Percentiles rank a stretch among this genome's conserved stretches.
phyloP scores from a whole-genome alignment of 73 alveolate genomes.

The Paramecium biaurelia region DNA sequence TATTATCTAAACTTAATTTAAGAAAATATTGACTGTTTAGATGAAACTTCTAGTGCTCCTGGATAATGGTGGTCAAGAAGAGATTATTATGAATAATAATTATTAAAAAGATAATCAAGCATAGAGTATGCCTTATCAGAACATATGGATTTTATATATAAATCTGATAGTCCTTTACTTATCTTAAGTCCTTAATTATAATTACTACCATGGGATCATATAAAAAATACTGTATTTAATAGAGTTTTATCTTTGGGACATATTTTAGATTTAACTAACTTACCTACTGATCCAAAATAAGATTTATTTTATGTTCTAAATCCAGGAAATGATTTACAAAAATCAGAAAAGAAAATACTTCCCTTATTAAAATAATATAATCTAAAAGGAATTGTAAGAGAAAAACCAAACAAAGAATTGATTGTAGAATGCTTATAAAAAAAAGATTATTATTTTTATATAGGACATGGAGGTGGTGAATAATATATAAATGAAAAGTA shows the following conservation, averaged over 20 bases:
- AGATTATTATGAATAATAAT: constrained; percentile 10
- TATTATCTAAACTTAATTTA: background rate
- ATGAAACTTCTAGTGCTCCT: background rate
- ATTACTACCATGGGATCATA: constrained; percentile 31
- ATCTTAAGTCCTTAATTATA: constrained; percentile 23
- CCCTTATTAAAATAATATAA: constrained; percentile 7
- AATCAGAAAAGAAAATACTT: background rate
- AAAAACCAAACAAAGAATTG: background rate
- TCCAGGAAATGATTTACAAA: constrained; percentile 31
- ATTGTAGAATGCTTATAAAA: background rate
- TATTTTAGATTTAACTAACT: background rate
- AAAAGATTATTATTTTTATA: constrained; percentile 29
- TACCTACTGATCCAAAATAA: background rate
- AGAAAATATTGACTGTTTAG: constrained; percentile 12
- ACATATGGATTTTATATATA: background rate
- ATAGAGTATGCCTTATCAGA: background rate
- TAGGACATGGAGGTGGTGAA: constrained; percentile 56
- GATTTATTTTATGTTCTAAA: constrained; percentile 14
- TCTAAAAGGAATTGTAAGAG: background rate
- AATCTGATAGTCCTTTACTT: background rate
- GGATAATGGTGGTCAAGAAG: constrained; percentile 33
- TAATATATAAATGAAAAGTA: background rate
- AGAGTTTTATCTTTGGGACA: constrained; percentile 24
- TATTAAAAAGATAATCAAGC: background rate
- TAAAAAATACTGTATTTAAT: background rate